Conservation (phyloP, 2,329 filamentous ascomycete species). For the Colletotrichum eleusines region DNA sequence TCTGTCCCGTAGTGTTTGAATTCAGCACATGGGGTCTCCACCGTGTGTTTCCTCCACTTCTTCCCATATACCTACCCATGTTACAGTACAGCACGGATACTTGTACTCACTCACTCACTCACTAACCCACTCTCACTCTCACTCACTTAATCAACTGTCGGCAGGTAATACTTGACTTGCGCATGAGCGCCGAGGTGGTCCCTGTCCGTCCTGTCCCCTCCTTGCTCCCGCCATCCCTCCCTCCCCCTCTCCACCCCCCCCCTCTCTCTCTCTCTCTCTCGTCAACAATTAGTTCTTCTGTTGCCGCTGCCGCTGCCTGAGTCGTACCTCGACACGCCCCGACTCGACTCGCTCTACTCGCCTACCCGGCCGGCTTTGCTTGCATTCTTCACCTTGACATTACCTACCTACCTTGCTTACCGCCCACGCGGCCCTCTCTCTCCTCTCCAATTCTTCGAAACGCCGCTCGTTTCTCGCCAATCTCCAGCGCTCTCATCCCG, state of each 20-base stretch:
- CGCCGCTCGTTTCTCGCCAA: slow-evolving; percentile 10
- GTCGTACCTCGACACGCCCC: slow-evolving; percentile 12
- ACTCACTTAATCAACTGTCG: neutral
- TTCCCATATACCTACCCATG: neutral
- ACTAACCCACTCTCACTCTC: neutral
- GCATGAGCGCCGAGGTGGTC: neutral
- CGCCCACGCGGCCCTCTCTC: neutral
- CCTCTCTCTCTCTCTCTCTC: neutral
- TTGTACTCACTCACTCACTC: neutral
- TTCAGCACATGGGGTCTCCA: slow-evolving; percentile 1
- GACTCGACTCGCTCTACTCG: slow-evolving; percentile 31
- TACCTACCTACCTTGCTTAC: neutral
- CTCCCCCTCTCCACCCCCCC: no score
- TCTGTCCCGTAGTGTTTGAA: neutral
- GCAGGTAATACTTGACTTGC: neutral
- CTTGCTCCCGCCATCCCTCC: slow-evolving; percentile 29
- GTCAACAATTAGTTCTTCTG: slow-evolving; percentile 2
- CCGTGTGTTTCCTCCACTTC: neutral
- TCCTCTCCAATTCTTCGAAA: slow-evolving; percentile 18
- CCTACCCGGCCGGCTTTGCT: neutral
- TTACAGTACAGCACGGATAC: neutral
- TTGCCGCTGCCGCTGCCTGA: slow-evolving; percentile 20
- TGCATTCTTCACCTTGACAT: slow-evolving; percentile 10
- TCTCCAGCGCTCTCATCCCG: slow-evolving; percentile 9
- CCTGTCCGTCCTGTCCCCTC: slow-evolving; percentile 6